phyloP scores from a whole-genome alignment of 805 yeast species.

The Wickerhamiella brachini region DNA sequence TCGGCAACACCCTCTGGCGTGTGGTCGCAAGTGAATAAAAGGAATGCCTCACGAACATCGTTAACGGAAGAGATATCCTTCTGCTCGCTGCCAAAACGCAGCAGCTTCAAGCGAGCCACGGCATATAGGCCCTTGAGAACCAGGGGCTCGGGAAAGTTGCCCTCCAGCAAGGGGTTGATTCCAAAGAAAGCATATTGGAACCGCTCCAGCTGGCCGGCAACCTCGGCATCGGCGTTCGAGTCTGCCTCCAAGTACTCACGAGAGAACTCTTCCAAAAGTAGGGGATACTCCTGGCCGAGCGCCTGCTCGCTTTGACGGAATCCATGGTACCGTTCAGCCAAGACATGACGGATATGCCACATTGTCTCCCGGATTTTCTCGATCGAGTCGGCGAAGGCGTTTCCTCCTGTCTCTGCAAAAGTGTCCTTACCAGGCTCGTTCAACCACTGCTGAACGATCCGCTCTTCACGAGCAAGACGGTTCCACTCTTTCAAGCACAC shows the following conservation, averaged over 20 bases:
- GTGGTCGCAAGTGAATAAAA: slow-evolving; percentile 35
- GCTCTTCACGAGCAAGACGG: slow-evolving; percentile 57
- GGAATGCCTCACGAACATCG: slow-evolving; percentile 34
- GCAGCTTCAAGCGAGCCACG: slow-evolving; percentile 55
- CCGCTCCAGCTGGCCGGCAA: slow-evolving; percentile 59
- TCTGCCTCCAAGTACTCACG: slow-evolving; percentile 42
- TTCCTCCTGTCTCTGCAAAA: slow-evolving; percentile 6
- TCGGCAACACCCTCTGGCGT: slow-evolving; percentile 28
- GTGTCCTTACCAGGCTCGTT: slow-evolving; percentile 16
- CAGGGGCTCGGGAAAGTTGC: slow-evolving; percentile 41
- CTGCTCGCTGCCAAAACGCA: slow-evolving; percentile 31
- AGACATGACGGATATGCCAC: slow-evolving; percentile 74
- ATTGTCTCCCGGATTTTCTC: slow-evolving; percentile 44
- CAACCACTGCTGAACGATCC: slow-evolving; percentile 34
- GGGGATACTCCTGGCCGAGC: slow-evolving; percentile 27
- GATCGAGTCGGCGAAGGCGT: slow-evolving; percentile 23
- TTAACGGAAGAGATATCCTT: slow-evolving; percentile 12
- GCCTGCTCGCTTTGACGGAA: slow-evolving; percentile 43
- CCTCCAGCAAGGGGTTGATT: slow-evolving; percentile 55
- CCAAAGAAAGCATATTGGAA: slow-evolving; percentile 76
- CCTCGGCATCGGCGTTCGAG: slow-evolving; percentile 40
- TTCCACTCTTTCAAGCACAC: slow-evolving; percentile 74
- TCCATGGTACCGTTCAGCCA: slow-evolving; percentile 72
- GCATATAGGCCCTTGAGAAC: slow-evolving; percentile 55
- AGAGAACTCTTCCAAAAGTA: slow-evolving; percentile 44